Base-by-base conservation (phyloP, 163 green algal genomes). In the Scenedesmus sp. region DNA sequence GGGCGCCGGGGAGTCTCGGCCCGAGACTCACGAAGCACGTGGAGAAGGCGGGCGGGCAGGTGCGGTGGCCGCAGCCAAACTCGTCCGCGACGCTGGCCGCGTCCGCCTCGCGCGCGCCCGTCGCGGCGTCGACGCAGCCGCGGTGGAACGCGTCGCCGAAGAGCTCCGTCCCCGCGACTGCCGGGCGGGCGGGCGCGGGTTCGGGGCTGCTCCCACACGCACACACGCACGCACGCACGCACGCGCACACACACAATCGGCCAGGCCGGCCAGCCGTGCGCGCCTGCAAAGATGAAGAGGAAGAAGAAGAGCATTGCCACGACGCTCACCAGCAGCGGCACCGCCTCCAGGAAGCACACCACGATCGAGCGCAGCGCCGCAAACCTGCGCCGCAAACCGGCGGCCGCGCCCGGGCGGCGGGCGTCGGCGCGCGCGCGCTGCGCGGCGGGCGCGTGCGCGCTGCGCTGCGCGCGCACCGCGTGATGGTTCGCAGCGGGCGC, bases 281-380 rank as follows among this genome's bases (percentile, higher is more conserved):
- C 39, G 66, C 69, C 69, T 44, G 79, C 89, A 71, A 95, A 96
- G 0, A 95, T 69, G 51, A 95, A 88, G 50, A 94, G 80, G 74
- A 94, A 91, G 60, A 95, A 90, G 36, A 92, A 60, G 26, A 96
- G 77, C 50, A 96, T 80, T 9, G 79, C 79, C 28, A 89, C 77
- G 13, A 92, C 90, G 45, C 69, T 84, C 15, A 85, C 58, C 44
- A 96, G 81, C 66, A 96, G 77, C 11, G 92, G 92, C 56, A 96
- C 51, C 2, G 92, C 89, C 86, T 96, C 92, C 29, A 96, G 63
- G 80, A 97, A 96, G 85, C 89, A 94, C 53, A 93, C 89, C 22
- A 95, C 90, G 53, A 97, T 87, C 31, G 82, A 84, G 1, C 91
- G 85, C 62, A 97, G 84, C 3, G 87, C 89, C 60, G 92, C 71